A percentile compares a stretch with the other conserved stretches of the same genome.
phyloP scores from a whole-genome alignment of 352 stramenopile genomes.

The Phytopythium montanum region DNA sequence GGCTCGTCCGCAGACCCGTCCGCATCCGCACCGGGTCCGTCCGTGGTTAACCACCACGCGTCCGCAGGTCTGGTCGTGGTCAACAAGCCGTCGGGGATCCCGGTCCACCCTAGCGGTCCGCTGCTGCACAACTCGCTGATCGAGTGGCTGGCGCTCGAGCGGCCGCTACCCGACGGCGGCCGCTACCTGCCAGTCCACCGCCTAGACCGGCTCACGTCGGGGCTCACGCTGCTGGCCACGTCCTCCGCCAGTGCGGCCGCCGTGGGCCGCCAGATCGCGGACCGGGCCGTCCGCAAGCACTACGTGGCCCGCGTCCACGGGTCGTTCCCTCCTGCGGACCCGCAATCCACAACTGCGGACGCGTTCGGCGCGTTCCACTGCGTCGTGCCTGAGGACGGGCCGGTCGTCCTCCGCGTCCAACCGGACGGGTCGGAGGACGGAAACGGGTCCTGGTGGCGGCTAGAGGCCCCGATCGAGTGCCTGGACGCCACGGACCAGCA shows the following conservation, averaged over 20 bases:
- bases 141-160: constrained; percentile 32
- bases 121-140: constrained; percentile 91
- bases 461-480: constrained; percentile 37
- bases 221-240: constrained; percentile 57
- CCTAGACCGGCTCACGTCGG: constrained; percentile 92
- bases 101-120: constrained; percentile 89
- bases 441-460: constrained; percentile 27
- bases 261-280: constrained; percentile 35
- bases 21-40: neutral
- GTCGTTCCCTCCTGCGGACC: constrained; percentile 24
- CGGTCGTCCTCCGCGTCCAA: constrained; percentile 3
- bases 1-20: constrained; percentile 3
- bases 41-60: constrained; percentile 42
- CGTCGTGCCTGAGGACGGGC: neutral
- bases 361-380: neutral
- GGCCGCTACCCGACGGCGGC: constrained; percentile 19
- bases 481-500: constrained; percentile 13
- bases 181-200: constrained; percentile 82
- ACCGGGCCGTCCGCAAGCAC: constrained; percentile 39
- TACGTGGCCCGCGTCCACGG: constrained; percentile 50
- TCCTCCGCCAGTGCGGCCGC: constrained; percentile 30
- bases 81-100: constrained; percentile 85
- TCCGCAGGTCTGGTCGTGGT: constrained; percentile 55
- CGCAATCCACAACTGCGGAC: too few species aligned
- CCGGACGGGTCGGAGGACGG: neutral